Base-by-base conservation (phyloP, 2,329 filamentous ascomycete genomes). In the Neonectria ditissima region DNA sequence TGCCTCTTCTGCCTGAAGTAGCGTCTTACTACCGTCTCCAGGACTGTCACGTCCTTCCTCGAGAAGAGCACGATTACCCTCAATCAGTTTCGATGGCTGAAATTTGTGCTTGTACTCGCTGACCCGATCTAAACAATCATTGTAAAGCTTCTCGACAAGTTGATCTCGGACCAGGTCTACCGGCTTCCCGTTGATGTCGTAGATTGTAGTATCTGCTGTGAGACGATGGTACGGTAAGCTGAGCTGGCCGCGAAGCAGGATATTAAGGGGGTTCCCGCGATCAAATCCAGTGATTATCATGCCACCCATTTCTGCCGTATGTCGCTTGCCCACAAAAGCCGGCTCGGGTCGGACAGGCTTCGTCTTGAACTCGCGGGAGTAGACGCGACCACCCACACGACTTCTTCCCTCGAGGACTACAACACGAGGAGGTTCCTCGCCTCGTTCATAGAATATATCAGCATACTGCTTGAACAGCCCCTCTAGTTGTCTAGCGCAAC, bases 211-310 rank as follows among this genome's bases (percentile, higher is more conserved):
- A 41, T 89, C 87, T n/a, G 88, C 83, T 68, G 89, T 90, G 64
- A 99, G 83, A 24, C 91, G 84, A 77, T 97, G 93, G 76, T 97
- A 97, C 16, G 90, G 90, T 20, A 99, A 85, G 26, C 91, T 92
- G 52, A 99, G 85, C 78, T 99, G 97, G 16, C 93, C 94, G 69
- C 96, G 90, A 60, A 99, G 90, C 63, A 99, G 89, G 52, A 94
- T 88, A 76, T 97, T 97, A 71, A 99, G 82, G 5, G 96, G 96
- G 72, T 99, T 99, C 18, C 97, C 97, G 69, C 93, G 89, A 69
- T 98, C 94, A 76, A 98, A 99, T 0, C 96, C 96, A 34, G 97
- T 97, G 65, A 99, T 94, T 64, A 99, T 98, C 85, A 99, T 97
- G 59, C 95, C 96, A 28, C 96, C 96, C 90, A 97, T 97, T 77